phyloP scores from a whole-genome alignment of 306 rosid species.

The Arachis stenosperma region DNA sequence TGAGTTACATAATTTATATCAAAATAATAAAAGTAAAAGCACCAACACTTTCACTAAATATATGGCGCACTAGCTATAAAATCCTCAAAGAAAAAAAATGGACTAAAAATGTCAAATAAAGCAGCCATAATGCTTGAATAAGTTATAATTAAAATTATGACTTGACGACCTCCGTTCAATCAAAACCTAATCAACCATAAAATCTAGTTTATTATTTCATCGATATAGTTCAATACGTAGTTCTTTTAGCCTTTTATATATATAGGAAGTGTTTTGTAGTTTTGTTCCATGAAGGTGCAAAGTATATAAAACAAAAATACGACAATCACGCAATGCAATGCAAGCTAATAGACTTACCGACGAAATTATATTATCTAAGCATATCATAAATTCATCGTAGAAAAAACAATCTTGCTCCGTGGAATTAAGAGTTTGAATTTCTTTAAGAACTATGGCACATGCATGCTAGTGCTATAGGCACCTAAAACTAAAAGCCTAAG shows the following conservation, averaged over 20 bases:
- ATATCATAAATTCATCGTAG: neutral
- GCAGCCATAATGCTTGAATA: neutral
- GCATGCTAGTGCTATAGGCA: slow-evolving; percentile 27
- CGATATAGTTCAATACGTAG: no score
- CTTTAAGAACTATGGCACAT: slow-evolving; percentile 21
- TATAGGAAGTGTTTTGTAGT: no score
- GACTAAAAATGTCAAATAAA: neutral
- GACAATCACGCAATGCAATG: neutral
- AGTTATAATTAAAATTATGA: no score
- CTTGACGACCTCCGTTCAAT: neutral
- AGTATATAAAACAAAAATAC: neutral
- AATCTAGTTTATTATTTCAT: no score
- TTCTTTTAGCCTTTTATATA: no score
- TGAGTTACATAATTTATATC: no score
- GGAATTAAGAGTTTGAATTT: neutral
- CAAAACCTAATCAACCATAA: neutral
- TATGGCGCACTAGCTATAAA: no score
- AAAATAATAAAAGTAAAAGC: no score
- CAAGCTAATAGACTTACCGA: neutral
- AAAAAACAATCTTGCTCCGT: neutral
- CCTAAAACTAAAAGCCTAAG: slow-evolving; percentile 29
- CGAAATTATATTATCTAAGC: neutral
- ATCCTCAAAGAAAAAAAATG: neutral
- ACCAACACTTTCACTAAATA: no score
- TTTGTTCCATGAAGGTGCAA: neutral